Evolutionary conservation across 495 filamentous ascomycete genomes (phyloP).

Genomic region (Penicillium lividum): DNA sequence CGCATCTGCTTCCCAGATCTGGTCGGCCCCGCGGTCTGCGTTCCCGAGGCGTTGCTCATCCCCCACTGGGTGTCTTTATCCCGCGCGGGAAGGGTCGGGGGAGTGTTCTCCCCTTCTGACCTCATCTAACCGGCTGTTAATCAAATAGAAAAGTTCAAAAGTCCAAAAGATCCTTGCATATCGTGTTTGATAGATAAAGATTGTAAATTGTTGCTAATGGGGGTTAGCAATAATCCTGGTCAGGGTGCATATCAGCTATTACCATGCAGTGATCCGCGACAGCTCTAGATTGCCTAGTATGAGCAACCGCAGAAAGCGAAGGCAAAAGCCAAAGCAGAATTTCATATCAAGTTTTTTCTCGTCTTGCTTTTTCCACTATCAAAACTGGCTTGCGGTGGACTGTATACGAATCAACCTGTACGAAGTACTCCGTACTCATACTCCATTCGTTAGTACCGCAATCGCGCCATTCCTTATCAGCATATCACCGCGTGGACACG

Average conservation of each 20-base stretch:
- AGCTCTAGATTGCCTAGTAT: slow-evolving; percentile 6
- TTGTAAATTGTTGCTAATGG: slow-evolving; percentile 16
- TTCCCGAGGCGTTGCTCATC: slow-evolving; percentile 6
- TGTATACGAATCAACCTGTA: neutral
- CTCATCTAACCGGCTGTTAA: neutral
- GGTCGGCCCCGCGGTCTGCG: slow-evolving; percentile 7
- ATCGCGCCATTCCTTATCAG: slow-evolving; percentile 24
- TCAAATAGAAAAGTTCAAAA: too few species aligned
- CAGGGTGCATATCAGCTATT: slow-evolving; percentile 25
- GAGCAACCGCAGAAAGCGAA: too few species aligned
- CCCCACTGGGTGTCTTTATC: slow-evolving; percentile 11
- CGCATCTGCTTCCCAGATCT: slow-evolving; percentile 16
- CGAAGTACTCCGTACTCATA: neutral
- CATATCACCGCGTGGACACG: slow-evolving; percentile 3
- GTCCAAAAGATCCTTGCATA: neutral
- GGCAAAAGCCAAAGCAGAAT: slow-evolving; percentile 1
- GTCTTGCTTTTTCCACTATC: neutral
- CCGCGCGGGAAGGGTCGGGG: slow-evolving; percentile 22
- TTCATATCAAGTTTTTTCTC: neutral
- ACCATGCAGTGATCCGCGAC: neutral
- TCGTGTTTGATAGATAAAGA: neutral
- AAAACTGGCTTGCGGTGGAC: neutral
- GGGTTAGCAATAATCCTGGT: slow-evolving; percentile 15
- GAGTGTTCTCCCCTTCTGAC: slow-evolving; percentile 9
- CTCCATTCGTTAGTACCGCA: neutral